A percentile compares a stretch with the other conserved stretches of the same genome.
Conservation (phyloP, 495 filamentous ascomycete species). For the Articulospora tetracladia region DNA sequence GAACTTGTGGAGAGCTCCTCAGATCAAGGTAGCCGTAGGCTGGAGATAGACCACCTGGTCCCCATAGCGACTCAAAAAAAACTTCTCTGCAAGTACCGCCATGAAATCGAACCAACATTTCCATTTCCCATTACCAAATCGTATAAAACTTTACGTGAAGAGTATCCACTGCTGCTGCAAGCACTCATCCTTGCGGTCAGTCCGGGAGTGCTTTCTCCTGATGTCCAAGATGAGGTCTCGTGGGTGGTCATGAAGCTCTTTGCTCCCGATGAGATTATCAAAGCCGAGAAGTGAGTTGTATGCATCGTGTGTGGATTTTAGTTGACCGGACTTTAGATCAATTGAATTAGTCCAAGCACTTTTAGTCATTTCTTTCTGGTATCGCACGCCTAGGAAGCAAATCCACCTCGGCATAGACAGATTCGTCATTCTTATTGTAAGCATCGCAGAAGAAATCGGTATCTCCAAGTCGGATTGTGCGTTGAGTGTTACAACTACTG, state of each 20-base stretch:
- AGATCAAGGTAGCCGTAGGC: background rate
- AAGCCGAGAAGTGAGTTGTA: background rate
- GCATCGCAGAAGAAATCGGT: background rate
- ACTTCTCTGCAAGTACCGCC: background rate
- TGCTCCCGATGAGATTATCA: background rate
- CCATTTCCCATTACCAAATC: background rate
- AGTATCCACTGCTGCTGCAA: background rate
- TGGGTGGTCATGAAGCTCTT: background rate
- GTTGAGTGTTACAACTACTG: background rate
- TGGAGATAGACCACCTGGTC: background rate
- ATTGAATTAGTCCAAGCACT: background rate
- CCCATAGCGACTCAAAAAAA: background rate
- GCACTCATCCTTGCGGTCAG: background rate
- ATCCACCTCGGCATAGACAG: background rate
- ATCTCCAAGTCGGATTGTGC: background rate
- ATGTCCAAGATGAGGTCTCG: background rate
- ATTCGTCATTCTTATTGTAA: background rate
- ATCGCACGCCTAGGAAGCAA: background rate
- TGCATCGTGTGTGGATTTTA: background rate
- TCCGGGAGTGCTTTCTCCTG: background rate
- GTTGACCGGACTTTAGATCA: background rate
- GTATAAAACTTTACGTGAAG: background rate
- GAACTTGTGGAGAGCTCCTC: too few relatives aligned
- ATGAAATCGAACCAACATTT: background rate
- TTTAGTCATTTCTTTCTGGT: background rate